Conservation (phyloP, 768 basidiomycete species). For the Suillus occidentalis region DNA sequence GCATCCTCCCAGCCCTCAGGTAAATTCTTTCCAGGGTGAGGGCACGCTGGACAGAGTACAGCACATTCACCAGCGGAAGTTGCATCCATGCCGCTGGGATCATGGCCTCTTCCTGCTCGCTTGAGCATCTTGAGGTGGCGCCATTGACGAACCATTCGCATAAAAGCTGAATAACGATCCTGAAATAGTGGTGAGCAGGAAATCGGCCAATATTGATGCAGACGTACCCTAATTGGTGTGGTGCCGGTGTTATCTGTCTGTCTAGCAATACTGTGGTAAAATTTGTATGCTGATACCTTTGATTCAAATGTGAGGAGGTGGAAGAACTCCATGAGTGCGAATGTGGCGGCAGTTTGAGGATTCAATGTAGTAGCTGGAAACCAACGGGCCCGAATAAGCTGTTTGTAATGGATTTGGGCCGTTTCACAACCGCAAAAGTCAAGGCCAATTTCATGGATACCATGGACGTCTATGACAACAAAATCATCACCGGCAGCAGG, state of each 20-base stretch:
- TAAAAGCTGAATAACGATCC: no score
- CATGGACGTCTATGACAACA: no score
- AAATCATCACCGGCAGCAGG: no score
- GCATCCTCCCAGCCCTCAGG: no score
- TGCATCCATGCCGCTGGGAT: no score
- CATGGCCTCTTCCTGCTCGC: no score
- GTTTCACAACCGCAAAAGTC: conserved; percentile 14
- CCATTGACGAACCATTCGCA: no score
- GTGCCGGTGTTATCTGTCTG: conserved; percentile 28
- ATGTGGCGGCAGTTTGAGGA: conserved; percentile 30
- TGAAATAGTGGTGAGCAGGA: no score
- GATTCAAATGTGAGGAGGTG: conserved; percentile 30
- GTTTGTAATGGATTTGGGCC: conserved; percentile 9
- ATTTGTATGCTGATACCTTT: conserved; percentile 29
- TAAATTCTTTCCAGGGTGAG: no score
- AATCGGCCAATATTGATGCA: not conserved
- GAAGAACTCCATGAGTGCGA: conserved; percentile 24
- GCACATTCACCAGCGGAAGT: no score
- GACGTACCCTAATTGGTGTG: not conserved
- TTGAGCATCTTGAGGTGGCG: no score
- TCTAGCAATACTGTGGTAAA: conserved; percentile 23
- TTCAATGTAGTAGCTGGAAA: conserved; percentile 11
- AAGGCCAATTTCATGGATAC: not conserved
- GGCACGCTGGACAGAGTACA: no score
- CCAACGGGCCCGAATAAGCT: conserved; percentile 11